These are phyloP conservation scores for Dictyostelium discoideum DNA, from an alignment of 78 protist genomes.

Conservation along the genomic window DNA sequence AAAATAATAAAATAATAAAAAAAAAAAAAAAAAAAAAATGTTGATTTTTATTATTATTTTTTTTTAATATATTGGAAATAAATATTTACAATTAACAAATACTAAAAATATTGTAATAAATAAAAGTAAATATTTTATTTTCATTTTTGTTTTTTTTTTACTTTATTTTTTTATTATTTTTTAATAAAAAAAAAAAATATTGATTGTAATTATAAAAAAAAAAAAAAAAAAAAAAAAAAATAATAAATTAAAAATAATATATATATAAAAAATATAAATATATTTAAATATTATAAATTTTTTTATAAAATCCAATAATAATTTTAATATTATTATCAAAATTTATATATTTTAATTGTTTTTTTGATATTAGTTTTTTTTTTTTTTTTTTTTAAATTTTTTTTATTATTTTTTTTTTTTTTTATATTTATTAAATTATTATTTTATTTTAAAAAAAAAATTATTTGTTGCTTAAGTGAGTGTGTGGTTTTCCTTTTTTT, in stretches of 20 bases:
- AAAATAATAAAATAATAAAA: not conserved
- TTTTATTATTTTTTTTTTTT: not conserved
- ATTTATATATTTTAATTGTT: too few species aligned
- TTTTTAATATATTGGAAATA: too few species aligned
- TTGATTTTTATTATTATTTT: too few species aligned
- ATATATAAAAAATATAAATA: too few species aligned
- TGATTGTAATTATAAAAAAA: not conserved
- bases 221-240: too few species aligned
- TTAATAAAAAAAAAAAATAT: too few species aligned
- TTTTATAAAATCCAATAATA: too few species aligned
- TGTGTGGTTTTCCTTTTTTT: not conserved
- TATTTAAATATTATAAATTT: too few species aligned
- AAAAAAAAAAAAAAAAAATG: too few species aligned
- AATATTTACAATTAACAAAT: not conserved
- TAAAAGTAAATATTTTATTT: not conserved
- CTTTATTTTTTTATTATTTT: not conserved
- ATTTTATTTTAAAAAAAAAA: not conserved
- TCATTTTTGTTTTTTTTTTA: not conserved
- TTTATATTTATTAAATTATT: not conserved
- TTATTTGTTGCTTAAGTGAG: conserved; percentile 1
- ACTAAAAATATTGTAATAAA: not conserved
- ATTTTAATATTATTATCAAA: too few species aligned
- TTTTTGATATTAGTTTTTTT: too few species aligned
- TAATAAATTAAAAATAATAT: too few species aligned
- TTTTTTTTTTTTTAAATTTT: not conserved